Percentiles rank a stretch among this genome's conserved stretches.
These are phyloP conservation scores for Geoglossum glabrum DNA, from an alignment of 495 filamentous ascomycete species.

Conservation along the genomic window DNA sequence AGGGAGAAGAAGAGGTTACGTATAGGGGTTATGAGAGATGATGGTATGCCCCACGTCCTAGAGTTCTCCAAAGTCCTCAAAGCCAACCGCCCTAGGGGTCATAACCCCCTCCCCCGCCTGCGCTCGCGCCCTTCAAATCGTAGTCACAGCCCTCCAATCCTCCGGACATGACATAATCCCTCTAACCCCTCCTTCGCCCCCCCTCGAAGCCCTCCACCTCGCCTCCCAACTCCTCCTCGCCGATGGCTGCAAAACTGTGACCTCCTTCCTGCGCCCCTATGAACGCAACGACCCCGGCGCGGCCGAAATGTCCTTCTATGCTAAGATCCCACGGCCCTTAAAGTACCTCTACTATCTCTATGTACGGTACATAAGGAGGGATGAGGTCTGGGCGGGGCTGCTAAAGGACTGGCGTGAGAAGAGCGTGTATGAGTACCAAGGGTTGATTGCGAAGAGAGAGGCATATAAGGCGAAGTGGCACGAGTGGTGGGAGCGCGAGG, in stretches of 20 bases:
- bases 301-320: slow-evolving; percentile 46
- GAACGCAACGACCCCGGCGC: slow-evolving; percentile 73
- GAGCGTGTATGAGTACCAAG: slow-evolving; percentile 59
- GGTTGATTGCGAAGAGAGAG: slow-evolving; percentile 57
- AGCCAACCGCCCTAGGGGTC: slow-evolving; percentile 30
- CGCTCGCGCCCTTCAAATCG: slow-evolving; percentile 48
- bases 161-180: slow-evolving; percentile 64
- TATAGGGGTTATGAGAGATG: slow-evolving; percentile 60
- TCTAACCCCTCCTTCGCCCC: slow-evolving; percentile 36
- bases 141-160: slow-evolving; percentile 41
- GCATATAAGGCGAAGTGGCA: slow-evolving; percentile 56
- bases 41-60: slow-evolving; percentile 29
- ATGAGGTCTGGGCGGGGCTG: slow-evolving; percentile 59
- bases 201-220: slow-evolving; percentile 57
- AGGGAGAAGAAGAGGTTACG: slow-evolving; percentile 38
- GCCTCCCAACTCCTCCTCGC: slow-evolving; percentile 71
- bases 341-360: slow-evolving; percentile 80
- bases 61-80: background rate
- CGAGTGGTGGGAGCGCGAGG: slow-evolving; percentile 57
- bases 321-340: slow-evolving; percentile 49
- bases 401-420: slow-evolving; percentile 50
- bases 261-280: slow-evolving; percentile 50
- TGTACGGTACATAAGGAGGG: slow-evolving; percentile 61
- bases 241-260: slow-evolving; percentile 71
- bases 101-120: slow-evolving; percentile 80